phyloP scores from a whole-genome alignment of 495 filamentous ascomycete genomes.

The Tuber umbilicatum region DNA sequence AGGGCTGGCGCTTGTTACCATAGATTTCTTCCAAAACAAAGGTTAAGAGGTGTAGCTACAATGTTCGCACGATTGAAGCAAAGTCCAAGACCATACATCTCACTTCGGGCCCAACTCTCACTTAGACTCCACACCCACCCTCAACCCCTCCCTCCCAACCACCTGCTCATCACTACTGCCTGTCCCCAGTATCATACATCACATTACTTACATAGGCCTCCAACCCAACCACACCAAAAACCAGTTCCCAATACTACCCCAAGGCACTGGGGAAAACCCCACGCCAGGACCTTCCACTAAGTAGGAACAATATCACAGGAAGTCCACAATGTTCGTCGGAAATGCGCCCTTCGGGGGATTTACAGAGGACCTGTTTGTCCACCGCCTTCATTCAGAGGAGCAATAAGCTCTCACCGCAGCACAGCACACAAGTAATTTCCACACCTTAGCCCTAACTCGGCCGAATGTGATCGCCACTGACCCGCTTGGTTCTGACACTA shows the following conservation, averaged over 20 bases:
- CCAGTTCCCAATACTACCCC: background rate
- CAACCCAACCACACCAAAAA: background rate
- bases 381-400: background rate
- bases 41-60: background rate
- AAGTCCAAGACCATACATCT: background rate
- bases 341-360: background rate
- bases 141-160: background rate
- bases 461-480: background rate
- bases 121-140: background rate
- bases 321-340: background rate
- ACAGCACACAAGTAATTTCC: background rate
- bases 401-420: background rate
- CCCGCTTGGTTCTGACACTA: background rate
- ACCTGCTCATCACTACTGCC: background rate
- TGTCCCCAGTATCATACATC: background rate
- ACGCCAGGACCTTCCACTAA: background rate
- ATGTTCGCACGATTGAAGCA: background rate
- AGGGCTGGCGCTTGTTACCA: background rate
- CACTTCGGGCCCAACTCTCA: background rate
- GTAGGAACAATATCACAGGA: background rate
- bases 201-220: background rate
- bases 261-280: background rate
- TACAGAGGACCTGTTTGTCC: background rate
- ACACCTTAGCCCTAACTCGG: background rate
- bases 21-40: background rate